Conservation (phyloP, 768 basidiomycete species). For the Lyophyllum shimeji region DNA sequence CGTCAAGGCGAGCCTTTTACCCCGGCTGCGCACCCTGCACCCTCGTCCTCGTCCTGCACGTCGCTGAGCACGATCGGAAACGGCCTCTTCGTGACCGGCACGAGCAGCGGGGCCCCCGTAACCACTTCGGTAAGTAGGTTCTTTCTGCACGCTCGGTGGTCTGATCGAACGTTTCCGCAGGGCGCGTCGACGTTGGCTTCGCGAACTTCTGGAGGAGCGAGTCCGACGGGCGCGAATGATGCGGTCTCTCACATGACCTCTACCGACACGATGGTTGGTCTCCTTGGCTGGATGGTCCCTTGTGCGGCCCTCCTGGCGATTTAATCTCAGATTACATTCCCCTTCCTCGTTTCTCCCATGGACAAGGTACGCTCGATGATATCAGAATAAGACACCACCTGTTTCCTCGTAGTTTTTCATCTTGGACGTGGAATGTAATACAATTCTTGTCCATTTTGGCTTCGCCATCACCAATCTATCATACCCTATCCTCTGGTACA, state of each 20-base stretch:
- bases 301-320: not conserved
- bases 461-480: constrained; percentile 4
- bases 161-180: not conserved
- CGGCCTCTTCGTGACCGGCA: constrained; percentile 32
- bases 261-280: not conserved
- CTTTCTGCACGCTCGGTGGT: no score
- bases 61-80: constrained; percentile 52
- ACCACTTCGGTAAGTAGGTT: constrained; percentile 16
- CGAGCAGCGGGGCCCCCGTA: constrained; percentile 21
- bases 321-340: not conserved
- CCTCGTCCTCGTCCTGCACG: constrained; percentile 61
- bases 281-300: not conserved
- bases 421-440: constrained; percentile 1
- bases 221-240: constrained; percentile 17
- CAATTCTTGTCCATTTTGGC: not conserved
- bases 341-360: not conserved
- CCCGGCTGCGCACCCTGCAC: constrained; percentile 55
- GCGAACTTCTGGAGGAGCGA: constrained; percentile 9
- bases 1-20: constrained; percentile 59
- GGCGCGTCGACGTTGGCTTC: not conserved
- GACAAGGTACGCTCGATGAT: not conserved
- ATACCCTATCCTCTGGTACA: not conserved
- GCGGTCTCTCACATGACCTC: constrained; percentile 6
- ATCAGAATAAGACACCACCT: not conserved
- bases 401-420: not conserved